A percentile compares a stretch with the other conserved stretches of the same genome.
These are phyloP conservation scores for Akanthomyces uredinophilus DNA, from an alignment of 2,329 filamentous ascomycete genomes.

Conservation along the genomic window DNA sequence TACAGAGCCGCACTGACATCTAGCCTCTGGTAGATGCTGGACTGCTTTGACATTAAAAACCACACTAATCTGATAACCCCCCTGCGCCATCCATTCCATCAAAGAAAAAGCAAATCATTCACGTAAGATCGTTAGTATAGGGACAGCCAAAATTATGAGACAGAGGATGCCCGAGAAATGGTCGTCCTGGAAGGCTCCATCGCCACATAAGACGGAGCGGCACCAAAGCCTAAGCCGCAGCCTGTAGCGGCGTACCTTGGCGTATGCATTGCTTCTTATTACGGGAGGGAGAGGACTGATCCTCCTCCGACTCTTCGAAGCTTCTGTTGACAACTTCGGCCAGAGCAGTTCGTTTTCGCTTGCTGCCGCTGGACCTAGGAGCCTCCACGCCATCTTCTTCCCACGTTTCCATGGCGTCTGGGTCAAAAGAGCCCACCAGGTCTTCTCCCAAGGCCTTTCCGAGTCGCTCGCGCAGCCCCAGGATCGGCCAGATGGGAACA, in stretches of 20 bases:
- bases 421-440: conserved; percentile 40
- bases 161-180: neutral
- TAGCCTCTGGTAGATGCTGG: neutral
- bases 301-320: conserved; percentile 34
- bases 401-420: conserved; percentile 41
- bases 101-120: neutral
- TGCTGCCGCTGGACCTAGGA: conserved; percentile 28
- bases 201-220: neutral
- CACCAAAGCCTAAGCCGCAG: neutral
- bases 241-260: conserved; percentile 24
- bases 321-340: conserved; percentile 36
- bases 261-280: conserved; percentile 26
- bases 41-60: neutral
- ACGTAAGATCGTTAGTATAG: neutral
- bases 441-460: conserved; percentile 48
- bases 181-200: too few relatives aligned
- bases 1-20: neutral
- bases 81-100: neutral
- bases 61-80: neutral
- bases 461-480: conserved; percentile 51
- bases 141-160: neutral
- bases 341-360: conserved; percentile 32
- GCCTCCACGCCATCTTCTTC: conserved; percentile 30
- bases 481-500: conserved; percentile 50
- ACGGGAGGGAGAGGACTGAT: conserved; percentile 21